Evolutionary conservation across 768 basidiomycete genomes (phyloP).

Genomic region (Pleurotus salmoneostramineus): DNA sequence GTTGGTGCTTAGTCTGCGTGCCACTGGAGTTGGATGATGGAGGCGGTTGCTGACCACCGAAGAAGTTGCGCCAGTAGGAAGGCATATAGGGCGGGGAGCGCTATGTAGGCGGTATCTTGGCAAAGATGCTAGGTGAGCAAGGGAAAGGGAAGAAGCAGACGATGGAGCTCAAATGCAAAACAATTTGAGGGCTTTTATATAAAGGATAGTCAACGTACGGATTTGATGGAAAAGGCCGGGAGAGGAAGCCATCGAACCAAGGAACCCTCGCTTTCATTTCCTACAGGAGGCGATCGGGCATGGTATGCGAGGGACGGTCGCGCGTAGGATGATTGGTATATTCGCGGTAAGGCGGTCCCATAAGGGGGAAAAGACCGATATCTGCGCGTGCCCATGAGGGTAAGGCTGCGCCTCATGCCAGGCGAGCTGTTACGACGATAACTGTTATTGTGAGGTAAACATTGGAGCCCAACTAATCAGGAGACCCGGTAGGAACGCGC

Average conservation of each 20-base stretch:
- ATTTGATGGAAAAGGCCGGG: slow-evolving; percentile 5
- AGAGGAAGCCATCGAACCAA: not conserved
- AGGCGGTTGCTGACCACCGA: slow-evolving; percentile 14
- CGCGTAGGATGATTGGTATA: not conserved
- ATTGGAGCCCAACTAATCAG: slow-evolving; percentile 2
- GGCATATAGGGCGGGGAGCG: slow-evolving; percentile 29
- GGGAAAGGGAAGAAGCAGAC: not conserved
- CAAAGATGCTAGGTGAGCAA: not conserved
- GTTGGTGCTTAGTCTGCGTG: slow-evolving; percentile 34
- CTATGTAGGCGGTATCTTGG: not conserved
- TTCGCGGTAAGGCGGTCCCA: not conserved
- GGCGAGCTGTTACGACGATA: not conserved
- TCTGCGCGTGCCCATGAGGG: slow-evolving; percentile 1
- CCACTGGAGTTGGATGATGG: slow-evolving; percentile 13
- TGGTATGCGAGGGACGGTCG: not conserved
- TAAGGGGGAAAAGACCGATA: slow-evolving; percentile 2
- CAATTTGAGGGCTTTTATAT: not conserved
- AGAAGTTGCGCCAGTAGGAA: slow-evolving; percentile 41
- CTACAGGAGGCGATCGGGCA: slow-evolving; percentile 2
- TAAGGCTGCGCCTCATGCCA: not conserved
- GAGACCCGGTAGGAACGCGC: not conserved
- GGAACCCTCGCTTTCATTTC: slow-evolving; percentile 5
- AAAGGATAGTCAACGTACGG: slow-evolving; percentile 1
- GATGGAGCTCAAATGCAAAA: not conserved
- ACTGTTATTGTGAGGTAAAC: slow-evolving; percentile 5